These are phyloP conservation scores for Atkinsonella texensis DNA, from an alignment of 2,329 filamentous ascomycete genomes.

Conservation along the genomic window DNA sequence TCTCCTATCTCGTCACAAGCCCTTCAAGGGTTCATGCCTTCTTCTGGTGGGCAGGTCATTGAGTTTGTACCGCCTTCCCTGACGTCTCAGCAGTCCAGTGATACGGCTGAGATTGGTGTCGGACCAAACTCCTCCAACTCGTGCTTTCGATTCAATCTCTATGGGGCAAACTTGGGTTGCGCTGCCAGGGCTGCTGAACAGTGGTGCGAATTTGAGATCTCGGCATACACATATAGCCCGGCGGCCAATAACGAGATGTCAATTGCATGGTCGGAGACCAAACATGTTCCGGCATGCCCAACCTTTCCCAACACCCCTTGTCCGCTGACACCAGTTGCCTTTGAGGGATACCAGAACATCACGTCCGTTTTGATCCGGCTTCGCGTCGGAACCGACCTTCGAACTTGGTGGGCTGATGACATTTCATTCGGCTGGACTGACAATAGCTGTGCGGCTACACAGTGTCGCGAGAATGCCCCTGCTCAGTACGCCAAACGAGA, in stretches of 20 bases:
- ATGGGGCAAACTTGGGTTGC: constrained; percentile 26
- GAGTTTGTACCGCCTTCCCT: constrained; percentile 28
- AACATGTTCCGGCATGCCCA: constrained; percentile 25
- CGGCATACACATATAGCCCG: constrained; percentile 27
- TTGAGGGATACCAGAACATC: constrained; percentile 26
- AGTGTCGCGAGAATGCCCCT: constrained; percentile 19
- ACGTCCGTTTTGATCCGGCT: constrained; percentile 27
- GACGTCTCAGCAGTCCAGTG: constrained; percentile 15
- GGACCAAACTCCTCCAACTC: constrained; percentile 23
- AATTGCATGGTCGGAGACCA: constrained; percentile 27
- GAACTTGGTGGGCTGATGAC: constrained; percentile 31
- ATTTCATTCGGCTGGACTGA: constrained; percentile 29
- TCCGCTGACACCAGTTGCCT: constrained; percentile 21
- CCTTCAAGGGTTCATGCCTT: constrained; percentile 22
- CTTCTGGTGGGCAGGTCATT: constrained; percentile 27
- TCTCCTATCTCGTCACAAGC: constrained; percentile 22
- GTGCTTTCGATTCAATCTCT: constrained; percentile 29
- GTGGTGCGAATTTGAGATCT: constrained; percentile 30
- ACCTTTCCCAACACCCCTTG: constrained; percentile 22
- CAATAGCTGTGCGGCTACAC: constrained; percentile 26
- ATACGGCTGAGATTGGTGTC: constrained; percentile 28
- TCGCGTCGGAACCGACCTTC: constrained; percentile 24
- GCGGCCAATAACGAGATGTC: constrained; percentile 21
- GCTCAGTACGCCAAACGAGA: constrained; percentile 20
- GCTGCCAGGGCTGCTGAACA: constrained; percentile 22